Conservation (phyloP, 2,329 filamentous ascomycete species). For the Pochonia chlamydosporia region DNA sequence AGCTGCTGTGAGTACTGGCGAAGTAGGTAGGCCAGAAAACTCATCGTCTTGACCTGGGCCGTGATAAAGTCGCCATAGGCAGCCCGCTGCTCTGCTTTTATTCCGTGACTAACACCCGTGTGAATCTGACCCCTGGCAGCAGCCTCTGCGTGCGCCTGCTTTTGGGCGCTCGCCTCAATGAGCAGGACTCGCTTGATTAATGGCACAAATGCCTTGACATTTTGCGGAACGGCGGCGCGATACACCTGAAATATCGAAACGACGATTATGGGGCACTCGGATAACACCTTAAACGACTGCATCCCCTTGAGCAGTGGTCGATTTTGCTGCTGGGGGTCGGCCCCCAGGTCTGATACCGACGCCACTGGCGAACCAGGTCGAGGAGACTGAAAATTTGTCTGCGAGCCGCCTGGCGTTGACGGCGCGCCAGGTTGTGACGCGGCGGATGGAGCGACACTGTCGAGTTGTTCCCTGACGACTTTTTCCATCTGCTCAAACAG, state of each 20-base stretch:
- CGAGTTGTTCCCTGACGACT: slow-evolving; percentile 91
- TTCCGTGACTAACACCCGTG: slow-evolving; percentile 86
- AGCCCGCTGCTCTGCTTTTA: slow-evolving; percentile 69
- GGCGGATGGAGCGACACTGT: slow-evolving; percentile 59
- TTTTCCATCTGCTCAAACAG: slow-evolving; percentile 94
- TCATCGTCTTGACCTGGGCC: slow-evolving; percentile 98
- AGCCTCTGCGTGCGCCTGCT: slow-evolving; percentile 84
- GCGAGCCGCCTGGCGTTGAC: slow-evolving; percentile 60
- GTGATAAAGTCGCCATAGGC: slow-evolving; percentile 98
- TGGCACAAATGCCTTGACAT: slow-evolving; percentile 88
- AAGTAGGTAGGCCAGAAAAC: slow-evolving; percentile 89
- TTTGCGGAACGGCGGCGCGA: slow-evolving; percentile 68
- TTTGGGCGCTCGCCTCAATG: slow-evolving; percentile 87
- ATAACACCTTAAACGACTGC: slow-evolving; percentile 98
- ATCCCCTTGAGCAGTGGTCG: slow-evolving; percentile 84
- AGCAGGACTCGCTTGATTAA: slow-evolving; percentile 86
- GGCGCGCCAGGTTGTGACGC: slow-evolving; percentile 51
- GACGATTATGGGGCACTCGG: slow-evolving; percentile 97
- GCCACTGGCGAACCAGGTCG: slow-evolving; percentile 85
- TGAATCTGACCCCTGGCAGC: slow-evolving; percentile 75
- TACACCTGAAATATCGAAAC: slow-evolving; percentile 98
- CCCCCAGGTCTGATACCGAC: slow-evolving; percentile 72
- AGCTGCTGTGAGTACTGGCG: slow-evolving; percentile 83
- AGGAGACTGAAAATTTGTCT: slow-evolving; percentile 76
- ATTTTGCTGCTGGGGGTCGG: slow-evolving; percentile 74